Evolutionary conservation across 2,329 filamentous ascomycete species (phyloP).

Genomic region (Fusarium sp.): DNA sequence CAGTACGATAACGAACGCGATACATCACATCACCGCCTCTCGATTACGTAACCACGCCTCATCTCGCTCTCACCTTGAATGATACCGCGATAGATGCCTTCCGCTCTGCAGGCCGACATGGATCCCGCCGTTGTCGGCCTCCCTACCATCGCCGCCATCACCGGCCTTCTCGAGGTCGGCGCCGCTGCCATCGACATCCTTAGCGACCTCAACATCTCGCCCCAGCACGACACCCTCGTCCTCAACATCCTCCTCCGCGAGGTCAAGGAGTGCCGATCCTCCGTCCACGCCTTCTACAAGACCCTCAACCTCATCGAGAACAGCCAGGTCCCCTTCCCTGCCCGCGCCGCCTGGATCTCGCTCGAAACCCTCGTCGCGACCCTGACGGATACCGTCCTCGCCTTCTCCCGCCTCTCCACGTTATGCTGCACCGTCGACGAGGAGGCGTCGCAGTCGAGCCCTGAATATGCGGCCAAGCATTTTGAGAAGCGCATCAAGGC

Average conservation of each 20-base stretch:
- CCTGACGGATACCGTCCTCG: constrained; percentile 55
- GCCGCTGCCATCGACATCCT: constrained; percentile 54
- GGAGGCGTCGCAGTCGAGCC: constrained; percentile 36
- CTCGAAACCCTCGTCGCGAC: constrained; percentile 54
- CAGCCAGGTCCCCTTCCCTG: constrained; percentile 52
- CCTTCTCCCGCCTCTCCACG: constrained; percentile 53
- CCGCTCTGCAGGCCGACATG: constrained; percentile 43
- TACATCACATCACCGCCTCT: not conserved
- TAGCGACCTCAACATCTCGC: constrained; percentile 53
- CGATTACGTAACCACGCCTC: constrained; percentile 17
- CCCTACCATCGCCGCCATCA: constrained; percentile 55
- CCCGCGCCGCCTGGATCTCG: constrained; percentile 54
- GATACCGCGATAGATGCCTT: constrained; percentile 41
- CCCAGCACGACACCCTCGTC: constrained; percentile 46
- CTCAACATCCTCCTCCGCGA: constrained; percentile 53
- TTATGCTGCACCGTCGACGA: constrained; percentile 48
- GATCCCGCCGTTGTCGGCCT: constrained; percentile 46
- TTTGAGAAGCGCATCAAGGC: constrained; percentile 49
- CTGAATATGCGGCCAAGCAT: constrained; percentile 35
- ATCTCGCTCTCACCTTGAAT: constrained; percentile 9
- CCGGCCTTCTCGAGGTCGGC: constrained; percentile 55
- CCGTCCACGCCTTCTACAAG: constrained; percentile 55
- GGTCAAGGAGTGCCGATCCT: constrained; percentile 56
- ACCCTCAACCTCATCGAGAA: constrained; percentile 53
- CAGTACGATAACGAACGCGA: not conserved